These are phyloP conservation scores for Thelonectria blattea DNA, from an alignment of 2,329 filamentous ascomycete species.

Conservation along the genomic window DNA sequence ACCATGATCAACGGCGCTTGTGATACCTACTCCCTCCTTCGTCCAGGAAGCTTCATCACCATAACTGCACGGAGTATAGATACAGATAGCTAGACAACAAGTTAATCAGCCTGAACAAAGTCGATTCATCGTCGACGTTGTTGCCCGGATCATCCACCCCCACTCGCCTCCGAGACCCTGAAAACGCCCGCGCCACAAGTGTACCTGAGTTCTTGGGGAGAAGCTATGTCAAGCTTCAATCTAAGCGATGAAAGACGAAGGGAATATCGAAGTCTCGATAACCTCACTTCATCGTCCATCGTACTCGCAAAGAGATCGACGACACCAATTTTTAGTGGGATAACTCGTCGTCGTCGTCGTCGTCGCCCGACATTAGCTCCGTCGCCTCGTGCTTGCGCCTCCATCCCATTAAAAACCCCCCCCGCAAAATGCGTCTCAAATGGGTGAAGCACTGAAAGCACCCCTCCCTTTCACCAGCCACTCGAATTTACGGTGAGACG, in stretches of 20 bases:
- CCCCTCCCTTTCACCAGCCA: constrained; percentile 34
- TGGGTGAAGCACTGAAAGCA: too few species aligned
- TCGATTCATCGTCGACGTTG: neutral
- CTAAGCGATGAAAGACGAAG: neutral
- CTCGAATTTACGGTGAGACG: constrained; percentile 41
- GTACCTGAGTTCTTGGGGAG: neutral
- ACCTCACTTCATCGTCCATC: neutral
- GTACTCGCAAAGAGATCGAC: neutral
- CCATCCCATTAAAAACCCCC: constrained; percentile 3
- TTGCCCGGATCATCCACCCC: neutral
- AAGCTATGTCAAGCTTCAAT: neutral
- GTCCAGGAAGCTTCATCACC: too few species aligned
- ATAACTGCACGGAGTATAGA: too few species aligned
- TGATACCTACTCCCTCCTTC: too few species aligned
- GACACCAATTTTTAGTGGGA: neutral
- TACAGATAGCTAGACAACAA: too few species aligned
- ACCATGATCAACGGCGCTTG: too few species aligned
- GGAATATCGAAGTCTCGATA: too few species aligned
- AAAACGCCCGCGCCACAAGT: neutral
- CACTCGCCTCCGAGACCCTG: neutral
- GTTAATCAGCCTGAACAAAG: too few species aligned
- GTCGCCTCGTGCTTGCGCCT: neutral
- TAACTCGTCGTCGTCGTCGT: neutral
- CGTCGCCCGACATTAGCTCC: neutral
- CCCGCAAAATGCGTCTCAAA: neutral